Evolutionary conservation across 2,329 filamentous ascomycete genomes (phyloP), one percentile per base, ranked within the genome.

Genomic region (Metarhizium rileyi): DNA sequence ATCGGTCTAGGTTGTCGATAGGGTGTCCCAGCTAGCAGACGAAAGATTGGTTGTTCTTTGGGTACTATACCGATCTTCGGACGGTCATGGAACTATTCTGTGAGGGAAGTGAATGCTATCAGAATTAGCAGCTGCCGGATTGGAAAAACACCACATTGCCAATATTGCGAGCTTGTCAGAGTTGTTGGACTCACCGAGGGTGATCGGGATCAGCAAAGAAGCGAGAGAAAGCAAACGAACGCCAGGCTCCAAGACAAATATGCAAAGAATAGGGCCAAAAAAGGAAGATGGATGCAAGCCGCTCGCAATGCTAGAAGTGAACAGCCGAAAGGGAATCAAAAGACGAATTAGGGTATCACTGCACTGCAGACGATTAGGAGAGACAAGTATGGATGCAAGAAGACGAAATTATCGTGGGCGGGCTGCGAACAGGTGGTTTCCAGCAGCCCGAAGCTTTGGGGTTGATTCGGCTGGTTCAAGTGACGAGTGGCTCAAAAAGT

Each of bases 61-160:
- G 22, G 53, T n/a, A 56, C 52, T 61, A 65, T 48, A 53, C 52
- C 51, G 54, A 55, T 57, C 47, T 59, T 56, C 56, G 51, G 52
- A 56, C 56, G 59, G 60, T 63, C 64, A 67, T 67, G 51, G 54
- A 60, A 36, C 26, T 14, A 8, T 18, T 23, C 9, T 8, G 18
- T 45, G 26, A 25, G 5, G 30, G 40, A 20, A 40, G 10, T n/a
- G 18, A 40, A 38, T n/a, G 50, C 25, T 41, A 52, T 53, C 48
- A 38, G 28, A 38, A 33, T 57, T 46, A 56, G 54, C 48, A 46
- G 3, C 12, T 16, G 38, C 4, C 22, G 5, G 20, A 12, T 0
- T 12, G 3, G 16, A 9, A 16, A 16, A 23, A 26, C 5, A 14
- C 12, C 8, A 14, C 22, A 16, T 23, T 42, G 20, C 8, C 7